These are phyloP conservation scores for Leptosphaerulina australis DNA, from an alignment of 2,329 filamentous ascomycete genomes.

Conservation along the genomic window DNA sequence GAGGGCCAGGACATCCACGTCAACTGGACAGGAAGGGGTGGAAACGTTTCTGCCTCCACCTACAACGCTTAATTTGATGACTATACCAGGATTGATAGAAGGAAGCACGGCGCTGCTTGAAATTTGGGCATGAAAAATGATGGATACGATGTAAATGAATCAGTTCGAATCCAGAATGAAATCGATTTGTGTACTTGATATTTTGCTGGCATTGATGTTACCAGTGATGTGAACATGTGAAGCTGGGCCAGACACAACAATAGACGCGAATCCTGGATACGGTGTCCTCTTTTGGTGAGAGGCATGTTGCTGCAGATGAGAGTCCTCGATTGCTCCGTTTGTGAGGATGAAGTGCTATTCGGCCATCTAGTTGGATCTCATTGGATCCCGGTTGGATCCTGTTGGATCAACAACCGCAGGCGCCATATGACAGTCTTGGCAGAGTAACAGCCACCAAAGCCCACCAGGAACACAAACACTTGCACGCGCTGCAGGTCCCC, in stretches of 20 bases:
- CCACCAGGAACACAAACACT: slow-evolving; percentile 21
- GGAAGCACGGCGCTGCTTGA: slow-evolving; percentile 19
- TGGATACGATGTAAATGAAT: slow-evolving; percentile 25
- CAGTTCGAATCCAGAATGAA: slow-evolving; percentile 33
- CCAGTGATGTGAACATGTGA: neutral
- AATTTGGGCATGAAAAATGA: slow-evolving; percentile 34
- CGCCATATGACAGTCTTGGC: slow-evolving; percentile 11
- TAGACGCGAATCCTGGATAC: no score
- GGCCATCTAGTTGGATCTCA: no score
- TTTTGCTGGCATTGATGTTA: neutral
- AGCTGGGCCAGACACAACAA: neutral
- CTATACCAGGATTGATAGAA: slow-evolving; percentile 23
- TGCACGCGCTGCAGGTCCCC: slow-evolving; percentile 30
- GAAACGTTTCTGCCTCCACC: slow-evolving; percentile 94
- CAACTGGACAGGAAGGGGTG: slow-evolving; percentile 99
- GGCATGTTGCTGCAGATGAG: neutral
- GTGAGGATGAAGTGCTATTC: no score
- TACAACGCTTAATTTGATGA: slow-evolving; percentile 79
- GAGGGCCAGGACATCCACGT: slow-evolving; percentile 91
- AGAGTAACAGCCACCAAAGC: slow-evolving; percentile 5
- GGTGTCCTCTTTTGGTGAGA: neutral
- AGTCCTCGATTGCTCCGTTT: neutral
- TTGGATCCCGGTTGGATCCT: slow-evolving; percentile 1
- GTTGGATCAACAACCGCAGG: neutral
- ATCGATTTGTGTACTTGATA: slow-evolving; percentile 23